Percentiles rank a stretch among this genome's conserved stretches.
These are phyloP conservation scores for Zygotorulaspora sp. DNA, from an alignment of 805 yeast genomes.

Conservation along the genomic window DNA sequence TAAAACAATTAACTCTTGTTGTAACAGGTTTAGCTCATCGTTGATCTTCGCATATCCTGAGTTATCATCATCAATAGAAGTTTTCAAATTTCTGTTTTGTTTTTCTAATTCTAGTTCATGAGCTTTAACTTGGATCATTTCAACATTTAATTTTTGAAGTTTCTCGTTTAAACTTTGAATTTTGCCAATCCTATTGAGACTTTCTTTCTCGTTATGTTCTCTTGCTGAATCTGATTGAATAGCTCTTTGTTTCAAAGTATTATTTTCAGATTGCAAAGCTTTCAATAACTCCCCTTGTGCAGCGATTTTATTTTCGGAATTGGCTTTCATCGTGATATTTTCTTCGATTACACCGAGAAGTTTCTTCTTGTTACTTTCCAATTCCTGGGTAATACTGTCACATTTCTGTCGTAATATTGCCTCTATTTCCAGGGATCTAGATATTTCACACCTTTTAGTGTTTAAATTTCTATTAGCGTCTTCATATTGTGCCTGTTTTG, in stretches of 20 bases:
- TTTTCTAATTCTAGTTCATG: slow-evolving; percentile 29
- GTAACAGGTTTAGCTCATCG: slow-evolving; percentile 18
- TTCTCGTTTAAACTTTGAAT: slow-evolving; percentile 28
- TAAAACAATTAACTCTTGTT: slow-evolving; percentile 18
- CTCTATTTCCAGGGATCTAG: slow-evolving; percentile 10
- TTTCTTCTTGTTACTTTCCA: slow-evolving; percentile 9
- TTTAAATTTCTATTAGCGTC: slow-evolving; percentile 13
- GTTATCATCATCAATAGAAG: slow-evolving; percentile 16
- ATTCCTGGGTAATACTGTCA: slow-evolving; percentile 7
- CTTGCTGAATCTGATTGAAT: slow-evolving; percentile 20
- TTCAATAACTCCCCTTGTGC: slow-evolving; percentile 36
- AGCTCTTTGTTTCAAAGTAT: slow-evolving; percentile 22
- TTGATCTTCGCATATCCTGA: slow-evolving; percentile 18
- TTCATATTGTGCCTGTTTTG: slow-evolving; percentile 28
- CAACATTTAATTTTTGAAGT: slow-evolving; percentile 30
- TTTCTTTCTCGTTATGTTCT: slow-evolving; percentile 20
- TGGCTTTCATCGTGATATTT: slow-evolving; percentile 21
- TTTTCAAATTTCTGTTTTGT: slow-evolving; percentile 25
- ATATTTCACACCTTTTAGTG: slow-evolving; percentile 12
- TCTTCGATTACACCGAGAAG: slow-evolving; percentile 16
- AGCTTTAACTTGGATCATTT: slow-evolving; percentile 30
- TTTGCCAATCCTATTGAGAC: slow-evolving; percentile 13
- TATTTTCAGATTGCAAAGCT: slow-evolving; percentile 31
- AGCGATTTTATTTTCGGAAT: slow-evolving; percentile 36
- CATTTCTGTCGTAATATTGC: slow-evolving; percentile 13